A percentile compares a stretch with the other conserved stretches of the same genome.
Conservation (phyloP, 2,329 filamentous ascomycete species). For the Scytalidium sp. region DNA sequence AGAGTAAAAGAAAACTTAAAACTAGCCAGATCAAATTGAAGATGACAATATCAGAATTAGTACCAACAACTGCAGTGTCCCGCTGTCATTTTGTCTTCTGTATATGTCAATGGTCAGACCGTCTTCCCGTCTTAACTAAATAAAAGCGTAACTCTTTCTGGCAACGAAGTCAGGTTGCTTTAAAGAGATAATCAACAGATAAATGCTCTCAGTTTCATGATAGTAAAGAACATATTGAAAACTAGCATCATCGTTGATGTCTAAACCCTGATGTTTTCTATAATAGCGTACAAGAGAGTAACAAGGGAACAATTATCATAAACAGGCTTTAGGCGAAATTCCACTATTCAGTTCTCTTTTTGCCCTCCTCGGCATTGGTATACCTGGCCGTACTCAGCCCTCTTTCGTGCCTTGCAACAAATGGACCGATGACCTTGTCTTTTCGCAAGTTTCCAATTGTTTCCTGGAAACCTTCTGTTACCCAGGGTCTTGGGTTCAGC, state of each 20-base stretch:
- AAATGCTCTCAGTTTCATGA: no score
- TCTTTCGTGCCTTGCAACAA: conserved; percentile 73
- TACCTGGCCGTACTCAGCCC: conserved; percentile 81
- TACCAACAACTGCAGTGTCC: no score
- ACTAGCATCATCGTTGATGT: not conserved
- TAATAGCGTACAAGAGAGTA: not conserved
- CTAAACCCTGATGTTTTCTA: not conserved
- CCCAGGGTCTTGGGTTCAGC: conserved; percentile 83
- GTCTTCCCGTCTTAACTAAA: no score
- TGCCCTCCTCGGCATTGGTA: conserved; percentile 89
- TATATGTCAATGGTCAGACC: no score
- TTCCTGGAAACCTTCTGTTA: conserved; percentile 84
- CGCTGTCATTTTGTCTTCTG: no score
- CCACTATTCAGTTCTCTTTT: conserved; percentile 86
- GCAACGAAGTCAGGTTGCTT: no score
- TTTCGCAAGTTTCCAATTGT: conserved; percentile 79
- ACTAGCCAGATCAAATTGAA: no score
- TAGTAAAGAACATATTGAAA: no score
- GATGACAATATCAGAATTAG: no score
- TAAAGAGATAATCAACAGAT: no score
- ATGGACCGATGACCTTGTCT: conserved; percentile 74
- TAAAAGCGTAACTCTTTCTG: no score
- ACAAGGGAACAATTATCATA: not conserved
- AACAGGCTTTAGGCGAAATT: not conserved
- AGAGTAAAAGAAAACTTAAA: no score